Evolutionary conservation across 169 alveolate species (phyloP).

Genomic region (Plasmodium billcollinsi): DNA sequence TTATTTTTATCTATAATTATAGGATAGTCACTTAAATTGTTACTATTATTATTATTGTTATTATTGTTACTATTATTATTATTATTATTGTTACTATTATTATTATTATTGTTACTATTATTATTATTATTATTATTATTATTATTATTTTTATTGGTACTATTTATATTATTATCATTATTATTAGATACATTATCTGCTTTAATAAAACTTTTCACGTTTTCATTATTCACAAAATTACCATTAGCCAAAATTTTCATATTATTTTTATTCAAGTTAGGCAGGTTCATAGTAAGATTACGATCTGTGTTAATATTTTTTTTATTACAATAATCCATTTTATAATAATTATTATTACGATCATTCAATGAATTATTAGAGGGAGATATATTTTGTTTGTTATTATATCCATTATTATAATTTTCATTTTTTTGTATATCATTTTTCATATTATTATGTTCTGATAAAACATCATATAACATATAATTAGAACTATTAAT

Average conservation of each 20-base stretch:
- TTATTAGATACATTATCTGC: neutral
- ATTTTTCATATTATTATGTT: too few relatives aligned
- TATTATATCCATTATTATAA: too few relatives aligned
- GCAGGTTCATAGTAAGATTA: neutral
- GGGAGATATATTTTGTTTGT: too few relatives aligned
- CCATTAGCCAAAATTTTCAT: neutral
- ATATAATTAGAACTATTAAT: too few relatives aligned
- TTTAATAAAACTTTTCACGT: neutral
- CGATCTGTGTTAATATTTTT: too few relatives aligned
- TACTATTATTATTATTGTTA: neutral
- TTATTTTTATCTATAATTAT: neutral
- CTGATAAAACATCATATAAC: too few relatives aligned
- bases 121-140: neutral
- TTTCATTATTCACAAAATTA: neutral
- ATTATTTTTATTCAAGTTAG: neutral
- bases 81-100: neutral
- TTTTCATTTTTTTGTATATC: too few relatives aligned
- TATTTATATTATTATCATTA: conserved; percentile 1
- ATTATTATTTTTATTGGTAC: neutral
- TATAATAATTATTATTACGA: too few relatives aligned
- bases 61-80: neutral
- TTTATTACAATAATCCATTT: too few relatives aligned
- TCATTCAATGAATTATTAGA: too few relatives aligned
- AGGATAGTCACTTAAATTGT: neutral
- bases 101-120: neutral